phyloP scores from a whole-genome alignment of 441 rosid species.

The Arabidopsis hybrid region DNA sequence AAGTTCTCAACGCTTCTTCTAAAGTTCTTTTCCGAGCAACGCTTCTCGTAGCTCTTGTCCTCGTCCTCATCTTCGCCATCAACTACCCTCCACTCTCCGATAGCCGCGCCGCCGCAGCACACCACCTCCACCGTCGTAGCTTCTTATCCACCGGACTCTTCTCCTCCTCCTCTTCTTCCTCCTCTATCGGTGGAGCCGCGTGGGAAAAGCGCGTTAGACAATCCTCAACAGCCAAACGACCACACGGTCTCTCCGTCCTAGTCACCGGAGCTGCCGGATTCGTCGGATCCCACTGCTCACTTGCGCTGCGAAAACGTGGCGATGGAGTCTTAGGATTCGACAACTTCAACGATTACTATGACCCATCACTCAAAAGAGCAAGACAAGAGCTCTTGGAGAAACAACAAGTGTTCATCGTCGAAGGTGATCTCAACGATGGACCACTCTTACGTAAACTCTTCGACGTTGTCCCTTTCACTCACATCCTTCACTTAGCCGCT shows the following conservation, averaged over 20 bases:
- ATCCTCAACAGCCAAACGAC: slow-evolving; percentile 73
- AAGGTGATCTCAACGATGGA: slow-evolving; percentile 77
- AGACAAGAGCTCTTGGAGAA: slow-evolving; percentile 60
- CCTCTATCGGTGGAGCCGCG: slow-evolving; percentile 55
- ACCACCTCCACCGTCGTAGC: slow-evolving; percentile 56
- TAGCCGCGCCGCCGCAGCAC: slow-evolving; percentile 27
- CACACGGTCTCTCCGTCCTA: slow-evolving; percentile 66
- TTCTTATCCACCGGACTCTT: slow-evolving; percentile 52
- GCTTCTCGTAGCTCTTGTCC: slow-evolving; percentile 74
- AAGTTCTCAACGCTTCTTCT: slow-evolving; percentile 79
- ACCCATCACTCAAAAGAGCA: slow-evolving; percentile 71
- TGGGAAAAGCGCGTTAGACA: slow-evolving; percentile 89
- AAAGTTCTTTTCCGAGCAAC: slow-evolving; percentile 84
- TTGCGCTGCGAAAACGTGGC: slow-evolving; percentile 74
- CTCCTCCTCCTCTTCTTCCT: slow-evolving; percentile 47
- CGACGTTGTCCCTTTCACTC: slow-evolving; percentile 84
- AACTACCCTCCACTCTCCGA: slow-evolving; percentile 83
- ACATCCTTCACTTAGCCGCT: slow-evolving; percentile 84
- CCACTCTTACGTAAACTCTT: slow-evolving; percentile 71
- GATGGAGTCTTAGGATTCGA: slow-evolving; percentile 88
- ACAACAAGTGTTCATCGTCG: slow-evolving; percentile 70
- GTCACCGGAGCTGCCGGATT: slow-evolving; percentile 89
- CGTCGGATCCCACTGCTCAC: slow-evolving; percentile 77
- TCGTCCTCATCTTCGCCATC: slow-evolving; percentile 75
- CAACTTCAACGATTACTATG: slow-evolving; percentile 78